Evolutionary conservation across 306 rosid genomes (phyloP), one percentile per base, ranked within the genome.

Genomic region (Quercus ilex): DNA sequence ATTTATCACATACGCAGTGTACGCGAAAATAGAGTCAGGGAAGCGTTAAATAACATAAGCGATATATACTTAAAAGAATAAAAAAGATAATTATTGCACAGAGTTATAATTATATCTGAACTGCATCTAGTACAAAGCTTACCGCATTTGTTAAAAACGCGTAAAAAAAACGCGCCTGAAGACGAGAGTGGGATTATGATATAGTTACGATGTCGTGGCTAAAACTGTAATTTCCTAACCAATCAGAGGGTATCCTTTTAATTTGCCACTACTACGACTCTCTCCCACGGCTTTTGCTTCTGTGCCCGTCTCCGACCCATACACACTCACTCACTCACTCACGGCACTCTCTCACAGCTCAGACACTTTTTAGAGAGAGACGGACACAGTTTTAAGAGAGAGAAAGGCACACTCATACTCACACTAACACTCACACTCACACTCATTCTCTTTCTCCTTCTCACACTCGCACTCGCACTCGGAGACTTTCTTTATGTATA

Each of bases 281-380:
- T 8, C 46, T 41, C 46, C 35, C 60, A 11, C 71, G 65, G 55
- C 73, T 18, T 55, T 73, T 28, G 72, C 71, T 75, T 71, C 80
- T 53, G 74, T 58, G 86, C 84, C 76, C 49, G 71, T 62, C 80
- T 77, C 87, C 86, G 85, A 80, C 86, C 81, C 76, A 83, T 26
- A 58, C 84, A 75, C 80, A 60, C 59, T 20, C 65, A 46, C 69
- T 20, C 65, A 46, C 69, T 26, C 64, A 46, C 62, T 82, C 71
- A 41, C 46, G 11, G 46, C 46, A 58, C 56, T 71, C 38, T 69
- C 19, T 30, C 38, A 21, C 53, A 5, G 19, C 67, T 55, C 81
- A 73, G 51, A 69, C 77, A 59, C 65, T 57, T 38, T 7, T 7
- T 38, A 38, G 46, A 38, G 46, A 38, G 46, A 38, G 46, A 7